These are phyloP conservation scores for Plasmodium adleri DNA, from an alignment of 169 alveolate species.

Conservation along the genomic window DNA sequence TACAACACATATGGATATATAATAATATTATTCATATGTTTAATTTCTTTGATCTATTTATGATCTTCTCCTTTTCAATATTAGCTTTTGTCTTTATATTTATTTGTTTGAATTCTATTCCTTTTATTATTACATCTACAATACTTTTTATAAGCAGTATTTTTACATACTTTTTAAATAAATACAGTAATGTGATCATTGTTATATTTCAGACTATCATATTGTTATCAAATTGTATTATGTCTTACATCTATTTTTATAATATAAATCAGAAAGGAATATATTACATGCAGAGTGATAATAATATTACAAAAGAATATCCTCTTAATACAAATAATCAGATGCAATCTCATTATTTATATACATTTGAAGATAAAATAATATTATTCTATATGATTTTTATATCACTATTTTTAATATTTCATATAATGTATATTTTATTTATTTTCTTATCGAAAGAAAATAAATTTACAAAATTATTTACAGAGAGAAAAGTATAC, in stretches of 20 bases:
- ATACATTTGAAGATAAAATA: background rate
- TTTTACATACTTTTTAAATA: constrained; percentile 28
- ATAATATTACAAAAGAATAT: background rate
- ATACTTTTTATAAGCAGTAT: constrained; percentile 41
- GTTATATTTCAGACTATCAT: constrained; percentile 39
- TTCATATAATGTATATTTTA: constrained; percentile 47
- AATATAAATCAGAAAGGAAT: background rate
- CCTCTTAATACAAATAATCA: no score
- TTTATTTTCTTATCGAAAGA: constrained; percentile 38
- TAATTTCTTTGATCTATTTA: constrained; percentile 50
- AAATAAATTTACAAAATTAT: constrained; percentile 16
- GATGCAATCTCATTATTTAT: no score
- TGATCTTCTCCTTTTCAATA: constrained; percentile 32
- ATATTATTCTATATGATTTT: constrained; percentile 61
- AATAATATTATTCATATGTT: constrained; percentile 34
- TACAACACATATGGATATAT: constrained; percentile 46
- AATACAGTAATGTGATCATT: constrained; percentile 26
- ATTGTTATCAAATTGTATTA: constrained; percentile 23
- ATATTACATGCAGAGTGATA: background rate
- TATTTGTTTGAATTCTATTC: constrained; percentile 13
- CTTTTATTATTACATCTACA: constrained; percentile 26
- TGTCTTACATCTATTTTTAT: constrained; percentile 20
- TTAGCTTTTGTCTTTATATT: constrained; percentile 64
- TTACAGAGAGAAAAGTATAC: constrained; percentile 55
- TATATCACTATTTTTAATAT: constrained; percentile 33